Evolutionary conservation across 176 grass and related monocot genomes (phyloP), one percentile per base, ranked within the genome.

Genomic region (Aechmea fasciata): DNA sequence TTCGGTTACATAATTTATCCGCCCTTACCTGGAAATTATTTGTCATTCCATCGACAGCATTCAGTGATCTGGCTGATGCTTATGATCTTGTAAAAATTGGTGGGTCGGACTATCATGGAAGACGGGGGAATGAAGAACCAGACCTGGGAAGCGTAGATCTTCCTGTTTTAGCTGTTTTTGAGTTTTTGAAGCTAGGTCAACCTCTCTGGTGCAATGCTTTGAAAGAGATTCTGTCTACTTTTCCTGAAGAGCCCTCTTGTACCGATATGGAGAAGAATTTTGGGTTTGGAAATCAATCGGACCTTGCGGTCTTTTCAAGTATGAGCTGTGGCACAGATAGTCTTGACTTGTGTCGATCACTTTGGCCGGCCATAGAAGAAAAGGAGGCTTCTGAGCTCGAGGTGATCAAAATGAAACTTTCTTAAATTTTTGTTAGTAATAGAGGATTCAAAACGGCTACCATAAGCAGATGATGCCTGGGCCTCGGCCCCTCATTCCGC

Each of bases 71-170:
- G 23, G 84, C 84, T 6, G 84, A 96, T 72, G 67, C 76, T 3
- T 96, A 83, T 48, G 76, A 72, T 51, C 79, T 90, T 55, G 66
- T 96, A 51, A 96, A 90, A 75, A 76, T 96, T 28, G 87, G 87
- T 53, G 87, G 91, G 41, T 96, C 91, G 13, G 87, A 96, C 65
- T 90, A 85, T 64, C 91, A 96, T 83, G 87, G 84, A 83, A 54
- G 87, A 70, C 83, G 78, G 41, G 75, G 85, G 19, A 76, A 74
- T 28, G 76, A 85, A 20, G 81, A 90, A 74, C 64, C 84, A 12
- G 87, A 90, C 26, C 47, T 90, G 13, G 91, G 91, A 33, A 83
- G 84, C 48, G 87, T 90, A 50, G 75, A 87, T 76, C 79, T 96
- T 75, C 84, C 84, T 0, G 73, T 87, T 19, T 47, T 90, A 29